Evolutionary conservation across 352 stramenopile species (phyloP), one percentile per base, ranked within the genome.

Genomic region (Phytophthora fragariae): DNA sequence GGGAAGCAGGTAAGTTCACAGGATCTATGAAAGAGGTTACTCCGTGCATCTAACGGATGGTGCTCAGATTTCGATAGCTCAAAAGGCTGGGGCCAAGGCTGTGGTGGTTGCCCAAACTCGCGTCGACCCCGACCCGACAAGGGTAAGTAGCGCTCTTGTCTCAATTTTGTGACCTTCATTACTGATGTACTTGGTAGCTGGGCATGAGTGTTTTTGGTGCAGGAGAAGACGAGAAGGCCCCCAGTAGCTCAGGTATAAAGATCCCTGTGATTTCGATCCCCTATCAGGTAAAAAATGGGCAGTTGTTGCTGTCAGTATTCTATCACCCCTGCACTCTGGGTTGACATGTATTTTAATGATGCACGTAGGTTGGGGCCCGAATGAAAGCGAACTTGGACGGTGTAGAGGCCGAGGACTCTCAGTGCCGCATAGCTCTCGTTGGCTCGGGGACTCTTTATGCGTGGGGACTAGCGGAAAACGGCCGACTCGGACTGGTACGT

Each of bases 401-500:
- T n/a, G 70, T 83, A 3, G 75, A 88, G 33, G 55, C 70, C 0
- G 79, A 92, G 37, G 84, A 92, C 24, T 81, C 77, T 0, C 70
- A 80, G 9, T 85, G 68, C 17, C 71, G 84, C 12, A 75, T 94
- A 11, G 76, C 79, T 11, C 65, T 91, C 11, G 47, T 56, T 3
- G 79, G 70, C 1, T 77, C 80, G 12, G 85, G 85, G 0, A 77
- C 81, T 10, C 68, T 94, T 17, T 94, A 94, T 55, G 81, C 85
- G 1, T 94, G 87, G 87, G 87, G 87, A 1, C 89, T 88, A 52
- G 87, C 72, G 8, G 72, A 90, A 62, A 90, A 92, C 35, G 87
- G 87, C 27, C 84, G 85, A 3, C 70, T 94, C 3, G 87, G 87
- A 24, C 49, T 94, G 62, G 84, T 90, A 75, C 5, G 77, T 64